Base-by-base conservation (phyloP, 1,284 basidiomycete species). In the Apiotrichum mycotoxinovorans region DNA sequence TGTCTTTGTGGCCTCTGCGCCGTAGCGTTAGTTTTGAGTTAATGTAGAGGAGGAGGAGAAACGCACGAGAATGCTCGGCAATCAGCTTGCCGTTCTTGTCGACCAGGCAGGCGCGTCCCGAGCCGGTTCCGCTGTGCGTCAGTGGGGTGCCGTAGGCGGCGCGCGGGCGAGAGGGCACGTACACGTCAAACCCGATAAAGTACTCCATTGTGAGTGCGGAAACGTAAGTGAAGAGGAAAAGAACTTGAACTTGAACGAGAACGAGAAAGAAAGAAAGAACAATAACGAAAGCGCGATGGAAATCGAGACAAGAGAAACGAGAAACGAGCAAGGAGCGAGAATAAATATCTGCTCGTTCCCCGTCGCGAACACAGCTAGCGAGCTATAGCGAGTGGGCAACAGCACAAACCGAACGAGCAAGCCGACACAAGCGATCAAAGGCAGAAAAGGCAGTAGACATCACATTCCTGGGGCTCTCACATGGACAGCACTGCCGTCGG, bases 31-130 rank as follows among this genome's bases (percentile, higher is more conserved):
- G n/a, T n/a, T n/a, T n/a, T n/a, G n/a, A n/a, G n/a, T n/a, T n/a
- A n/a, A n/a, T 30, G 30, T 12, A 30, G 30, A 30, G 30, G 85
- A 26, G 42, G n/a, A 52, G 42, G 15, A 22, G 11, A 8, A 9
- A 66, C 68, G 44, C 50, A 73, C 70, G 64, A 27, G 72, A 70
- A 51, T 74, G 70, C 49, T 77, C 75, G 18, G 91, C 88, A 53
- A 89, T 78, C 60, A 95, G 83, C 46, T 82, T 83, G 51, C 95
- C 95, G 42, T 83, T 80, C n/a, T 78, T 69, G 61, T 85, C 83
- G 61, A 96, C 85, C 42, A 98, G 84, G 33, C 85, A 87, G 0
- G 92, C 92, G 59, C 96, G 85, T 2, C 88, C 93, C 18, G 93
- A 97, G 56, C 95, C 94, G 1, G 95, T 97, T 37, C 95, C 95